Percentiles rank a stretch among this genome's conserved stretches.
Evolutionary conservation across 202 grass and related monocot species (phyloP).

Genomic region (Dendrocalamus latiflorus): DNA sequence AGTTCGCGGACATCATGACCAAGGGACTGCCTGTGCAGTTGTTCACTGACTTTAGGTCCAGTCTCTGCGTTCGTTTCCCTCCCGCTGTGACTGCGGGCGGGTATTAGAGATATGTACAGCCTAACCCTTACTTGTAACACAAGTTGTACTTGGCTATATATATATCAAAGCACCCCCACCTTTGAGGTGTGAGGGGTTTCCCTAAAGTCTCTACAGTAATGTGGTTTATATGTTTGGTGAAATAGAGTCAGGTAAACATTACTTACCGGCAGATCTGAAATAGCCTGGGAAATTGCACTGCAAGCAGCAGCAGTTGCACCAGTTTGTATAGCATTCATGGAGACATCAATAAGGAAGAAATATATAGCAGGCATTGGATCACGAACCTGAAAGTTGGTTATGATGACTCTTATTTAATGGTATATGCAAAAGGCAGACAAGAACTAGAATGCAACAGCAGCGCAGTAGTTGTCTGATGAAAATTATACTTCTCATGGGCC

Average conservation of each 20-base stretch:
- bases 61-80: no score
- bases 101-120: no score
- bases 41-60: no score
- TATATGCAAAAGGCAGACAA: constrained; percentile 11
- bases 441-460: constrained; percentile 1
- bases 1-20: no score
- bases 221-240: not conserved
- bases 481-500: not conserved
- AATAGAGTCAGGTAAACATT: not conserved
- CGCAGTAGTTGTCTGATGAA: not conserved
- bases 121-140: no score
- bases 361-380: constrained; percentile 90
- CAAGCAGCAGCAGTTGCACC: constrained; percentile 87
- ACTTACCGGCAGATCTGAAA: constrained; percentile 81
- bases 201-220: no score
- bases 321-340: constrained; percentile 77
- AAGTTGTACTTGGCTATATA: no score
- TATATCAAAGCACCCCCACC: no score
- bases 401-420: not conserved
- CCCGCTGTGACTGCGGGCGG: no score
- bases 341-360: constrained; percentile 80
- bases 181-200: no score
- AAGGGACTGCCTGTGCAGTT: no score
- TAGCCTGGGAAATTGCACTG: constrained; percentile 72
- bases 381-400: constrained; percentile 57